Evolutionary conservation across 805 yeast genomes (phyloP).

Genomic region (Candida khao-thaluensis): DNA sequence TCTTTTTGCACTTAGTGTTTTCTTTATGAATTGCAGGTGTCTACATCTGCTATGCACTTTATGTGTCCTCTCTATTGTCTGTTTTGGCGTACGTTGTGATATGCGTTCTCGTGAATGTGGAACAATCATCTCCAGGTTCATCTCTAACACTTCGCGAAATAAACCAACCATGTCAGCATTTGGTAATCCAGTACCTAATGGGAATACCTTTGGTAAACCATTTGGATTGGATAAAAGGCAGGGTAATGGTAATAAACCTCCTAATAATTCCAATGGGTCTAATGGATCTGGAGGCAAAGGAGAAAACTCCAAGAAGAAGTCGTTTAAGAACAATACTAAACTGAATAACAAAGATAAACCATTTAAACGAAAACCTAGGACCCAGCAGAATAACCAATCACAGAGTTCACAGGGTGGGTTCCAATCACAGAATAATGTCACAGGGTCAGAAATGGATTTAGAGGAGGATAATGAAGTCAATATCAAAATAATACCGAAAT

Average conservation of each 20-base stretch:
- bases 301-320: not conserved
- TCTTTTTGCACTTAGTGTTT: too few species aligned
- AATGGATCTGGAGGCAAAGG: not conserved
- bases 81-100: too few species aligned
- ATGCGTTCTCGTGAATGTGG: too few species aligned
- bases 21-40: too few species aligned
- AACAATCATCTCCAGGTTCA: too few species aligned
- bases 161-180: slow-evolving; percentile 11
- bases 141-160: slow-evolving; percentile 1
- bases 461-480: slow-evolving; percentile 5
- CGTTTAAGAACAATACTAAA: slow-evolving; percentile 1
- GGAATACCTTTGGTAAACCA: slow-evolving; percentile 1
- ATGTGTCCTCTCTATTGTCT: too few species aligned
- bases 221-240: slow-evolving; percentile 4
- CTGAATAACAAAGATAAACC: slow-evolving; percentile 2
- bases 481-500: slow-evolving; percentile 21
- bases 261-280: not conserved
- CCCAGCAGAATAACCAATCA: not conserved
- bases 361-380: not conserved
- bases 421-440: not conserved
- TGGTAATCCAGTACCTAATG: slow-evolving; percentile 7
- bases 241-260: not conserved
- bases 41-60: too few species aligned
- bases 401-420: too few species aligned
- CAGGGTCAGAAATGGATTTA: not conserved